These are phyloP conservation scores for Aspergillus olivimuriae DNA, from an alignment of 495 filamentous ascomycete species.

Conservation along the genomic window DNA sequence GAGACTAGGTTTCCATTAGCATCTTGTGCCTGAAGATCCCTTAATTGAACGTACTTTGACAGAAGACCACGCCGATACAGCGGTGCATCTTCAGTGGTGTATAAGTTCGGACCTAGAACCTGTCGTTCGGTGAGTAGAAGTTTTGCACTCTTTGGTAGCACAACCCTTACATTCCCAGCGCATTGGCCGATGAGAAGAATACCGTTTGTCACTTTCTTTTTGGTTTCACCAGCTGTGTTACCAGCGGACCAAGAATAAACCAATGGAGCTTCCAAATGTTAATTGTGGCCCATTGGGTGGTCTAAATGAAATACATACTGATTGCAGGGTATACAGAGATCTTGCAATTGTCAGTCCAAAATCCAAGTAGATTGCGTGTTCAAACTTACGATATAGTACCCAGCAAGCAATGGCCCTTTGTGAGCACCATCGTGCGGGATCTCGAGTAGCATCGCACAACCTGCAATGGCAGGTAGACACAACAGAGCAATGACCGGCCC, in stretches of 20 bases:
- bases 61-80: constrained; percentile 48
- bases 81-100: constrained; percentile 48
- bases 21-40: neutral
- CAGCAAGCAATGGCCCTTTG: constrained; percentile 46
- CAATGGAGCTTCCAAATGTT: constrained; percentile 42
- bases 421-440: constrained; percentile 39
- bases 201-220: constrained; percentile 53
- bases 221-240: constrained; percentile 60
- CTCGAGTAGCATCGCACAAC: constrained; percentile 48
- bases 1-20: constrained; percentile 24
- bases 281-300: constrained; percentile 3
- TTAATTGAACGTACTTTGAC: constrained; percentile 31
- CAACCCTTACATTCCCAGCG: constrained; percentile 48
- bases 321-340: constrained; percentile 54
- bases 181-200: constrained; percentile 53
- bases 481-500: constrained; percentile 49
- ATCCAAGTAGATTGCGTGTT: too few relatives aligned
- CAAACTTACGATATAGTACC: constrained; percentile 47
- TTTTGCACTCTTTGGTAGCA: neutral
- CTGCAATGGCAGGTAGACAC: constrained; percentile 50
- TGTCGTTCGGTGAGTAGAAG: constrained; percentile 4
- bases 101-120: constrained; percentile 55
- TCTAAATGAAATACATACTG: constrained; percentile 20
- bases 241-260: constrained; percentile 58
- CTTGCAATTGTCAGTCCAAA: constrained; percentile 22